These are phyloP conservation scores for Xerocomus nothofagi DNA, from an alignment of 1,284 basidiomycete species.

Conservation along the genomic window DNA sequence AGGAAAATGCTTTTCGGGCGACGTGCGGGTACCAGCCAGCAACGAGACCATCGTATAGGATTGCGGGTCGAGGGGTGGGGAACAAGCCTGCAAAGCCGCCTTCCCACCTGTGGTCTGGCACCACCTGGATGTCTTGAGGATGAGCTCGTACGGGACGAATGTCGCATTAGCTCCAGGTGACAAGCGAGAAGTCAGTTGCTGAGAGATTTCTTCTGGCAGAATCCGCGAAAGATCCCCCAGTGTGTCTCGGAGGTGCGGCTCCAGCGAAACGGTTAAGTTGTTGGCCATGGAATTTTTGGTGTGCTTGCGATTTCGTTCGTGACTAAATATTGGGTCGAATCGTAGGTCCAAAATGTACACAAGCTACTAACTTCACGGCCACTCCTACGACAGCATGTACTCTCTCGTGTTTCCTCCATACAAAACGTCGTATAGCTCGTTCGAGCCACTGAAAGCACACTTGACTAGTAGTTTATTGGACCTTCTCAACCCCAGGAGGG, in stretches of 20 bases:
- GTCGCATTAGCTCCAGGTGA: slow-evolving; percentile 27
- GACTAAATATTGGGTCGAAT: not conserved
- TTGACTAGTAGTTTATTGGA: slow-evolving; percentile 25
- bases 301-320: not conserved
- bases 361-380: no score
- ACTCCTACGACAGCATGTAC: not conserved
- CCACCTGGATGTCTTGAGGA: slow-evolving; percentile 67
- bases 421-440: slow-evolving; percentile 2
- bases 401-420: not conserved
- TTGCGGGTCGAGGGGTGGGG: slow-evolving; percentile 48
- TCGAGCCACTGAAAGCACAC: not conserved
- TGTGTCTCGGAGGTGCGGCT: slow-evolving; percentile 55
- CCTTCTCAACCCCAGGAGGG: slow-evolving; percentile 49
- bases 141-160: slow-evolving; percentile 60
- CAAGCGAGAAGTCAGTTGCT: slow-evolving; percentile 42
- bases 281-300: slow-evolving; percentile 9
- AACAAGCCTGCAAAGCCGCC: slow-evolving; percentile 42
- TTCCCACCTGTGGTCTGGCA: slow-evolving; percentile 51
- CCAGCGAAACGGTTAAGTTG: slow-evolving; percentile 63
- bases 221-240: slow-evolving; percentile 47
- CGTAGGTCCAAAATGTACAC: no score
- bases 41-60: slow-evolving; percentile 71
- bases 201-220: slow-evolving; percentile 46
- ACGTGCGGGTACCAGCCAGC: slow-evolving; percentile 71
- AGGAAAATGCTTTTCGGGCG: slow-evolving; percentile 69